phyloP scores from a whole-genome alignment of 2,329 filamentous ascomycete genomes.

The Hymenoscyphus albidus region DNA sequence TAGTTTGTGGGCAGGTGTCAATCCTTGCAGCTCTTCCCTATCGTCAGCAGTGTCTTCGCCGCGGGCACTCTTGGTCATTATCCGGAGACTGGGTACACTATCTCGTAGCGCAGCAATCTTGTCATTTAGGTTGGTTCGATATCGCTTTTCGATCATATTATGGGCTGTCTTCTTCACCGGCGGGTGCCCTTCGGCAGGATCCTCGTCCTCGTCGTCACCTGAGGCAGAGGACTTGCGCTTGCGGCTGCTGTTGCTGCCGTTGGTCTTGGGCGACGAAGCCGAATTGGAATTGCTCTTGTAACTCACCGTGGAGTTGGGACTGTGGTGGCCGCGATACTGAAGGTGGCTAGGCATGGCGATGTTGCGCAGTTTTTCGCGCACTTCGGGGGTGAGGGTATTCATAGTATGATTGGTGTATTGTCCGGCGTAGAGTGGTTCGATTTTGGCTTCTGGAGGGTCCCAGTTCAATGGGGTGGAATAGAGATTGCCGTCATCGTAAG shows the following conservation, averaged over 20 bases:
- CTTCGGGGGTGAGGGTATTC: slow-evolving; percentile 50
- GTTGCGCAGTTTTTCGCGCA: slow-evolving; percentile 57
- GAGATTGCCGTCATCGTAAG: slow-evolving; percentile 32
- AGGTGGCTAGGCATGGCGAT: slow-evolving; percentile 63
- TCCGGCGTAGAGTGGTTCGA: slow-evolving; percentile 23
- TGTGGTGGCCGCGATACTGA: slow-evolving; percentile 47
- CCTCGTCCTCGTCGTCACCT: slow-evolving; percentile 59
- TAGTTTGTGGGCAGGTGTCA: slow-evolving; percentile 85
- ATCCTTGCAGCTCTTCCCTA: slow-evolving; percentile 74
- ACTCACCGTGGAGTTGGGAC: slow-evolving; percentile 52
- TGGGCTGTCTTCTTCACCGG: slow-evolving; percentile 87
- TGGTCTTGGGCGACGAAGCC: slow-evolving; percentile 59
- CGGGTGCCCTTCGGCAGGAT: slow-evolving; percentile 53
- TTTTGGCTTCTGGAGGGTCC: slow-evolving; percentile 30
- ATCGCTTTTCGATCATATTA: slow-evolving; percentile 97
- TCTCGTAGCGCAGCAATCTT: slow-evolving; percentile 92
- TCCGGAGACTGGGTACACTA: slow-evolving; percentile 84
- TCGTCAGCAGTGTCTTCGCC: slow-evolving; percentile 70
- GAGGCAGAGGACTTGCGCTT: slow-evolving; percentile 68
- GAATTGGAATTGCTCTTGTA: slow-evolving; percentile 40
- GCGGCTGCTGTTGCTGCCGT: slow-evolving; percentile 44
- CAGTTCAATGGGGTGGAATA: slow-evolving; percentile 35
- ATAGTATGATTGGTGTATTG: slow-evolving; percentile 26
- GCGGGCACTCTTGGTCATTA: slow-evolving; percentile 69
- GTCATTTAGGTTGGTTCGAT: slow-evolving; percentile 93